These are phyloP conservation scores for Pichia terricola DNA, from an alignment of 1,139 yeast species.

Conservation along the genomic window DNA sequence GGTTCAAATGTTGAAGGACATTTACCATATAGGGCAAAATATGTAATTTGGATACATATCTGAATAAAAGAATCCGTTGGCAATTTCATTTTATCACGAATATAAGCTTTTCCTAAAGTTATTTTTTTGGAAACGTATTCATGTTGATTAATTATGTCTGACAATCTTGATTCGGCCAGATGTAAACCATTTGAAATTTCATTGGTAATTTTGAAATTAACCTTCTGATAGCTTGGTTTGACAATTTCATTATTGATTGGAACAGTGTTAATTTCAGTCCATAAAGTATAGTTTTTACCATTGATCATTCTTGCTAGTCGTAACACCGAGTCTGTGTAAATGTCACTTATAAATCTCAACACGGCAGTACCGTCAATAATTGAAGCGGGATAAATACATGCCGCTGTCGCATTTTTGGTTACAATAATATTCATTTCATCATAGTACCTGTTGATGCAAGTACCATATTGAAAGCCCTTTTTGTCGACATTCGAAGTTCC, in stretches of 20 bases:
- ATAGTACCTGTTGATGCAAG: constrained; percentile 73
- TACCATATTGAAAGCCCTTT: constrained; percentile 57
- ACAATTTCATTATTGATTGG: constrained; percentile 27
- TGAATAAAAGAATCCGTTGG: constrained; percentile 63
- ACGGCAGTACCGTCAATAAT: constrained; percentile 77
- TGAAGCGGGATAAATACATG: constrained; percentile 67
- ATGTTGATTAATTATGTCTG: constrained; percentile 68
- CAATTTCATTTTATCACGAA: constrained; percentile 42
- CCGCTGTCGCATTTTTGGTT: constrained; percentile 63
- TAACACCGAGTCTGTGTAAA: constrained; percentile 63
- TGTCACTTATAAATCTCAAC: constrained; percentile 62
- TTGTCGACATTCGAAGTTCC: constrained; percentile 52
- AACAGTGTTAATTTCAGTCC: constrained; percentile 33
- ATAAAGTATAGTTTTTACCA: constrained; percentile 60
- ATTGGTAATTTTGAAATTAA: constrained; percentile 43
- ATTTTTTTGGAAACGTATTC: constrained; percentile 35
- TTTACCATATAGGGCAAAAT: constrained; percentile 65
- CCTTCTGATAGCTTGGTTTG: constrained; percentile 35
- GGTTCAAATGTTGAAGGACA: constrained; percentile 64
- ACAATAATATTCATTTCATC: constrained; percentile 66
- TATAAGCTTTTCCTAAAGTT: constrained; percentile 33
- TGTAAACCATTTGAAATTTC: constrained; percentile 42
- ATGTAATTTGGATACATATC: constrained; percentile 57
- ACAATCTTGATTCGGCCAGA: constrained; percentile 64
- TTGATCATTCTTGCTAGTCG: constrained; percentile 64